Evolutionary conservation across 2,329 filamentous ascomycete genomes (phyloP), one percentile per base, ranked within the genome.

Genomic region (Gnomoniopsis sp.): DNA sequence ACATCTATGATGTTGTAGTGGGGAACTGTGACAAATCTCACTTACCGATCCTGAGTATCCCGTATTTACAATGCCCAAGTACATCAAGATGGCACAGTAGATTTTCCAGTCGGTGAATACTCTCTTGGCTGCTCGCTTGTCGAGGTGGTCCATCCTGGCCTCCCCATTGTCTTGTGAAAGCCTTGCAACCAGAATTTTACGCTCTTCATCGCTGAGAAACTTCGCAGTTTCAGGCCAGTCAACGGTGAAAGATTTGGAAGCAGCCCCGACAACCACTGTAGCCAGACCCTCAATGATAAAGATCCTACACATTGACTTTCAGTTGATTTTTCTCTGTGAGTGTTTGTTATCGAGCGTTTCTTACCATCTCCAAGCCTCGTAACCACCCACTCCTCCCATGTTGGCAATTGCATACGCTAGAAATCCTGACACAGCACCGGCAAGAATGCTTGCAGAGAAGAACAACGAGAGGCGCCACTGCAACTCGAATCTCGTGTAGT

Each of bases 401-500:
- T 78, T 75, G 2, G 74, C 75, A 43, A 83, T 81, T 2, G 69
- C 79, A 62, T 74, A 81, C 2, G 81, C 81, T 0, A 83, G 68
- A 19, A 83, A 67, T 0, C 81, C 80, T 2, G 75, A 76, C 50
- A 83, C 79, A 1, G 77, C 78, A n/a, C 80, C 79, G 1, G 80
- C 79, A 49, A 82, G 22, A 44, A 66, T 62, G 2, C 60, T 53
- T 2, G 59, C 52, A 7, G 49, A 63, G 57, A 64, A 67, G 58
- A 65, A 66, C 21, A 67, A 22, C 14, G 62, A 61, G 8, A 67
- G 58, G 7, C 65, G 56, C 57, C 60, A 61, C 44, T 66, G 64
- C 12, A 63, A 26, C 48, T 67, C 64, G 23, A 59, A 64, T 15
- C 60, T 57, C 23, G 66, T 62, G 22, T 66, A 66, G 21, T 64